phyloP scores from a whole-genome alignment of 257 asterid species.

The Solanum neorickii region DNA sequence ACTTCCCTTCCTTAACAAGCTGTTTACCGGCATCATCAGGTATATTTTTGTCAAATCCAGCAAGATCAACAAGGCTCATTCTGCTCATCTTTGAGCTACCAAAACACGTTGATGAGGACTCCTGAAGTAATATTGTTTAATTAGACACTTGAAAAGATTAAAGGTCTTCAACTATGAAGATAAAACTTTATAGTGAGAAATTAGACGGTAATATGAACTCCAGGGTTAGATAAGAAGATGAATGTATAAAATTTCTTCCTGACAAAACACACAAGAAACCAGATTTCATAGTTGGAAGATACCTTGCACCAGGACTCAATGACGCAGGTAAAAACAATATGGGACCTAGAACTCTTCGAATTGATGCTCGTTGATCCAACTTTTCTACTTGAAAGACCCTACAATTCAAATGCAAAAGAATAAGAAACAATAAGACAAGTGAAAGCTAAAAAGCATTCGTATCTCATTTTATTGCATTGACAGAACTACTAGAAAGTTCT shows the following conservation, averaged over 20 bases:
- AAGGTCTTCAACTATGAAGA: background rate
- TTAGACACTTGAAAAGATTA: background rate
- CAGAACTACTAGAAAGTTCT: background rate
- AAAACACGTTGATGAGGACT: slow-evolving; percentile 78
- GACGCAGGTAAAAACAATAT: slow-evolving; percentile 71
- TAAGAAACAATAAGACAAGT: background rate
- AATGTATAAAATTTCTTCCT: background rate
- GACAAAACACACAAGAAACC: background rate
- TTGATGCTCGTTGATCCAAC: slow-evolving; percentile 78
- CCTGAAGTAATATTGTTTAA: slow-evolving; percentile 31
- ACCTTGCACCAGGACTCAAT: slow-evolving; percentile 99
- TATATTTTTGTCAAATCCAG: slow-evolving; percentile 69
- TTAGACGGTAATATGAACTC: background rate
- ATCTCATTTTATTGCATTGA: background rate
- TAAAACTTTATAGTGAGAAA: background rate
- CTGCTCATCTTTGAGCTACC: slow-evolving; percentile 88
- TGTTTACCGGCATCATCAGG: slow-evolving; percentile 62
- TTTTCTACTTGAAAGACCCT: slow-evolving; percentile 91
- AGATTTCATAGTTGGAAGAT: background rate
- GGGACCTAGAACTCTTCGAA: slow-evolving; percentile 97
- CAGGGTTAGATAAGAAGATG: background rate
- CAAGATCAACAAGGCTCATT: slow-evolving; percentile 83
- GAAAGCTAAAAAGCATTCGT: background rate
- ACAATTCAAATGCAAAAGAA: slow-evolving; percentile 1
- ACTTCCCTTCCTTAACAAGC: slow-evolving; percentile 68